Percentiles rank a stretch among this genome's conserved stretches.
Evolutionary conservation across 805 yeast species (phyloP).

Genomic region (Candida cerambycidarum): DNA sequence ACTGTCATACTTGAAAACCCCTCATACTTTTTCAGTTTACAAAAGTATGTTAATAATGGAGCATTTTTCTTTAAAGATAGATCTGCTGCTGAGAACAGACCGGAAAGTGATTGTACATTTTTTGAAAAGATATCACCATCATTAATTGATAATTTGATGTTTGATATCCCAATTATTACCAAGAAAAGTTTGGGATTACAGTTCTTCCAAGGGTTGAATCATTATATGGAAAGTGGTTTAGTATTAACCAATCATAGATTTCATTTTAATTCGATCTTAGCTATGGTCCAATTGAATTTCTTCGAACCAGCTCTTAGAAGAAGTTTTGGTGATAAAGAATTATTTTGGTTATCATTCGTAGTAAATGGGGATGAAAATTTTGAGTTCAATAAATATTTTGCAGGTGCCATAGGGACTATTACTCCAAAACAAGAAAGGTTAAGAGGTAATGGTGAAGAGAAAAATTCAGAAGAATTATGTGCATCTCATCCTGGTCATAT

Average conservation of each 20-base stretch:
- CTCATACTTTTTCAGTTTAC: constrained; percentile 27
- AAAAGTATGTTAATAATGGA: constrained; percentile 32
- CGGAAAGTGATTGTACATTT: constrained; percentile 21
- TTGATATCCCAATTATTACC: constrained; percentile 36
- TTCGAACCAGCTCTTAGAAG: constrained; percentile 21
- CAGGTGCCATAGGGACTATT: constrained; percentile 30
- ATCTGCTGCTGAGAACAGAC: constrained; percentile 25
- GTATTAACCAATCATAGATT: constrained; percentile 24
- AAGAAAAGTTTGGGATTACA: constrained; percentile 27
- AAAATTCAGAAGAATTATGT: constrained; percentile 31
- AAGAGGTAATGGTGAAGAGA: constrained; percentile 16
- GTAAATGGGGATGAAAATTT: constrained; percentile 27
- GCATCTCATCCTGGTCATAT: constrained; percentile 47
- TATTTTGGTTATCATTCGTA: constrained; percentile 32
- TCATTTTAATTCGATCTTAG: constrained; percentile 26
- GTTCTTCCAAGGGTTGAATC: constrained; percentile 40
- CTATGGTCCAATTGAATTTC: constrained; percentile 31
- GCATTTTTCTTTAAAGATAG: constrained; percentile 35
- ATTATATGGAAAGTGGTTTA: constrained; percentile 35
- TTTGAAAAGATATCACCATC: constrained; percentile 29
- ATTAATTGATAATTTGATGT: constrained; percentile 25
- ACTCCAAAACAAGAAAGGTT: constrained; percentile 29
- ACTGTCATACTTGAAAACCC: constrained; percentile 36
- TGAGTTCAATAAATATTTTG: constrained; percentile 23
- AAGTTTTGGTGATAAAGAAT: constrained; percentile 32